These are phyloP conservation scores for Brasenia schreberi DNA, from an alignment of 164 flowering plant genomes.

Conservation along the genomic window DNA sequence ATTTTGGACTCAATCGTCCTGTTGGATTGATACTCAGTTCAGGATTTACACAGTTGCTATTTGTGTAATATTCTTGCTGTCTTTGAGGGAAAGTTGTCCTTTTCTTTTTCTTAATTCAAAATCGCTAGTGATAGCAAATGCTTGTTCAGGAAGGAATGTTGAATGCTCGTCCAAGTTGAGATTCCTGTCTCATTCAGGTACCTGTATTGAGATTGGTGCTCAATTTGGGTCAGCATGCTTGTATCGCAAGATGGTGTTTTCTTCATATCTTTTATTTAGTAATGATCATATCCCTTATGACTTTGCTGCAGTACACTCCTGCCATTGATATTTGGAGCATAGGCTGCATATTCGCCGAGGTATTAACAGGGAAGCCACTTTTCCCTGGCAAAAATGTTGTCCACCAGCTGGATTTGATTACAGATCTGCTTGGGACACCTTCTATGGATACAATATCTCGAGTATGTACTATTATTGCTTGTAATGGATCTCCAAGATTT, in stretches of 20 bases:
- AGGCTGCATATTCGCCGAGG: conserved; percentile 97
- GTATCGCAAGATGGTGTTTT: background rate
- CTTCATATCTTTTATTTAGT: background rate
- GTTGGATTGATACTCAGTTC: too few species aligned
- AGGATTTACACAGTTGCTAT: too few species aligned
- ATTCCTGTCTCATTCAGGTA: conserved; percentile 15
- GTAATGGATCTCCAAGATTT: background rate
- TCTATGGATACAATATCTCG: conserved; percentile 73
- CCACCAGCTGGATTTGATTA: conserved; percentile 93
- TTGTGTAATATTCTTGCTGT: background rate
- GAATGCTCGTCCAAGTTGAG: conserved; percentile 16
- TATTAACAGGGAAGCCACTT: conserved; percentile 77
- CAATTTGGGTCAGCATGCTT: background rate
- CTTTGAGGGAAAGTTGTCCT: background rate
- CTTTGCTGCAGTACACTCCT: conserved; percentile 67
- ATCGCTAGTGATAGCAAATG: background rate
- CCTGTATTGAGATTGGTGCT: conserved; percentile 10
- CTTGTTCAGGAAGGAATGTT: conserved; percentile 20
- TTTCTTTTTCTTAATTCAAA: too few species aligned
- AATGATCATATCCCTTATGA: background rate
- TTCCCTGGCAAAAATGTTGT: conserved; percentile 98
- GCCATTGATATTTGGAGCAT: conserved; percentile 98
- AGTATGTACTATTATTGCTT: conserved; percentile 22
- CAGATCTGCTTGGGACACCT: conserved; percentile 94
- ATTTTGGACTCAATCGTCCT: too few species aligned